These are phyloP conservation scores for Gentiana dahurica DNA, from an alignment of 257 asterid species.

Conservation along the genomic window DNA sequence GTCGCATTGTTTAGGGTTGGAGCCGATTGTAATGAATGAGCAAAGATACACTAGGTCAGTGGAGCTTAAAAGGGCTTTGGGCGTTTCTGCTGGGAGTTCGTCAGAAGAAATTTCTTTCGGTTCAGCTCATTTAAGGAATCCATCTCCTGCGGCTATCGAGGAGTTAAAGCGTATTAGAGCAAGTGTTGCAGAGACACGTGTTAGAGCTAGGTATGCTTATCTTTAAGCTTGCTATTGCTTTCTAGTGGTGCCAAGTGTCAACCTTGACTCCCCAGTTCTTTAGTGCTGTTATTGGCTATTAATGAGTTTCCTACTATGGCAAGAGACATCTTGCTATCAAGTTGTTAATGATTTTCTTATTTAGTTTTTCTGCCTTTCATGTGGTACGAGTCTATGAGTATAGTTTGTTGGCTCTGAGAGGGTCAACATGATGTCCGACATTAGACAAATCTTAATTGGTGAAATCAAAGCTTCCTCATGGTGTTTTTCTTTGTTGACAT, in stretches of 20 bases:
- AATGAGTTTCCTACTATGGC: too few relatives aligned
- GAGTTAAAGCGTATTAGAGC: slow-evolving; percentile 58
- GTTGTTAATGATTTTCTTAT: too few relatives aligned
- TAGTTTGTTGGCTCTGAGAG: too few relatives aligned
- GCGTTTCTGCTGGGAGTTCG: slow-evolving; percentile 44
- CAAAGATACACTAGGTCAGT: slow-evolving; percentile 38
- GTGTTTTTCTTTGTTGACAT: not conserved
- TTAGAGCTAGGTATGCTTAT: slow-evolving; percentile 57
- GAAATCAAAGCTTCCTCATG: too few relatives aligned
- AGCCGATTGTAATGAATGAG: slow-evolving; percentile 55
- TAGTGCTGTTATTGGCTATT: too few relatives aligned
- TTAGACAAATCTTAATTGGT: too few relatives aligned
- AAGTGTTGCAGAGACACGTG: slow-evolving; percentile 47
- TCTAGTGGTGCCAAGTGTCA: not conserved
- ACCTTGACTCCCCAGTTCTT: not conserved
- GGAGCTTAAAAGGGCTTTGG: slow-evolving; percentile 67
- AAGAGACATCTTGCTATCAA: too few relatives aligned
- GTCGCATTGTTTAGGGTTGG: slow-evolving; percentile 60
- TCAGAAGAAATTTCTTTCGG: slow-evolving; percentile 60
- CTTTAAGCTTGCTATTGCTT: not conserved
- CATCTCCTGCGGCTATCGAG: slow-evolving; percentile 55
- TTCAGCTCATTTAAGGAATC: slow-evolving; percentile 49
- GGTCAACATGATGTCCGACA: too few relatives aligned
- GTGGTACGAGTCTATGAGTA: too few relatives aligned
- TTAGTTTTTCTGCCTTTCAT: too few relatives aligned